Evolutionary conservation across 148 eudicot species (phyloP).

Genomic region (Euryodendron excelsum): DNA sequence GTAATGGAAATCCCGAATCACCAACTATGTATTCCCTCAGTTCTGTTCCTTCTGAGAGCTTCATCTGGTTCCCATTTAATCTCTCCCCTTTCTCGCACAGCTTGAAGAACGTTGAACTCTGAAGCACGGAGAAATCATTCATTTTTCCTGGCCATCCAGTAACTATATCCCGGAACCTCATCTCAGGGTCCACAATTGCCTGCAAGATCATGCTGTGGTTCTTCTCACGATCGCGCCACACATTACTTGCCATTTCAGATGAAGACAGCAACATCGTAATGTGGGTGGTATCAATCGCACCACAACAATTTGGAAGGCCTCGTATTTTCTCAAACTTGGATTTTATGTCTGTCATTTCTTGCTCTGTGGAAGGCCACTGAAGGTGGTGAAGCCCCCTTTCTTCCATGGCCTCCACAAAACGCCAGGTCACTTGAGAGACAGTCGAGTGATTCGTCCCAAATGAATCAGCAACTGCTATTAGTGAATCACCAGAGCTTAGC

Average conservation of each 20-base stretch:
- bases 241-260: slow-evolving; percentile 48
- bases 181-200: slow-evolving; percentile 78
- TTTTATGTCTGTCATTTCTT: slow-evolving; percentile 55
- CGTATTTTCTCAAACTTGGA: slow-evolving; percentile 62
- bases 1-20: slow-evolving; percentile 58
- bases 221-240: slow-evolving; percentile 63
- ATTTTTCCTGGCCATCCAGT: slow-evolving; percentile 88
- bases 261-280: slow-evolving; percentile 61
- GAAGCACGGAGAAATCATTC: slow-evolving; percentile 51
- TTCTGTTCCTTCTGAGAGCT: slow-evolving; percentile 42
- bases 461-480: slow-evolving; percentile 58
- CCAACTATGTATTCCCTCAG: slow-evolving; percentile 75
- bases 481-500: slow-evolving; percentile 80
- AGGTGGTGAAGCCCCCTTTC: slow-evolving; percentile 69
- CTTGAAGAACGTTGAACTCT: slow-evolving; percentile 52
- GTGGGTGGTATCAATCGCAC: slow-evolving; percentile 81
- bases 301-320: slow-evolving; percentile 89
- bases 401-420: slow-evolving; percentile 85
- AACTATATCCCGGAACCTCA: slow-evolving; percentile 73
- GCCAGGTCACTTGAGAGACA: slow-evolving; percentile 93
- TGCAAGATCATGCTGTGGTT: slow-evolving; percentile 88
- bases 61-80: slow-evolving; percentile 42
- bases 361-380: slow-evolving; percentile 69
- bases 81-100: slow-evolving; percentile 66
- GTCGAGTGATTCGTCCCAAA: slow-evolving; percentile 78